Conservation (phyloP, 805 yeast species). For the Yamadazyma nakazawae region DNA sequence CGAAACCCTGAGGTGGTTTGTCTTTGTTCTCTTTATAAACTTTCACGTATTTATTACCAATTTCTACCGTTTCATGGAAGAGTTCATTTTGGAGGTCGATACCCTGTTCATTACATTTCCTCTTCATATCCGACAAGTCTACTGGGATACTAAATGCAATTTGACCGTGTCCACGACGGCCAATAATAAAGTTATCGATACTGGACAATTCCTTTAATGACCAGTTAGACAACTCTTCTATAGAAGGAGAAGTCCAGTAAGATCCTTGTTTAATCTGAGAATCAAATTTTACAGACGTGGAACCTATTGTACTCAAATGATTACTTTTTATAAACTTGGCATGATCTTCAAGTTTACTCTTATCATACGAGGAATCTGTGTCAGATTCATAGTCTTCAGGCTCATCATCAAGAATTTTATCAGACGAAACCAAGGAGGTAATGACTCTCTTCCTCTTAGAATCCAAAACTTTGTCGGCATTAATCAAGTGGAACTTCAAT, state of each 20-base stretch:
- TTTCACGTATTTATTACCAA: conserved; percentile 50
- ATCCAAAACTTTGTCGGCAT: conserved; percentile 39
- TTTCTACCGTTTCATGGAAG: conserved; percentile 32
- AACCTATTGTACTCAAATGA: neutral
- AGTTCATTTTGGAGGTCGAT: conserved; percentile 41
- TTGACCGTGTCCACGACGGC: conserved; percentile 66
- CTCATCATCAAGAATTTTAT: conserved; percentile 11
- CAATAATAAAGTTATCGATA: conserved; percentile 63
- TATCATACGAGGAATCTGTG: neutral
- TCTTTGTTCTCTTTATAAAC: conserved; percentile 55
- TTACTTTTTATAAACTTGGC: neutral
- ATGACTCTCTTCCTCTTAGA: conserved; percentile 31
- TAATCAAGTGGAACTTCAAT: conserved; percentile 37
- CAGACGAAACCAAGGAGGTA: conserved; percentile 12
- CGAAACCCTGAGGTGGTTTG: conserved; percentile 64
- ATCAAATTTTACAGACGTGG: neutral
- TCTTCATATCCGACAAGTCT: conserved; percentile 55
- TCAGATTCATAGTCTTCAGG: conserved; percentile 9
- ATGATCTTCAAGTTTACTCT: neutral
- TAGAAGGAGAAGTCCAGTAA: conserved; percentile 73
- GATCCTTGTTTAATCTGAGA: conserved; percentile 24
- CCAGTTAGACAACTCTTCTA: conserved; percentile 44
- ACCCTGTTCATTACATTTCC: conserved; percentile 30
- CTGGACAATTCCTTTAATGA: conserved; percentile 47
- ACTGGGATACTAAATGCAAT: conserved; percentile 65